These are phyloP conservation scores for Neocucurbitaria cava DNA, from an alignment of 2,329 filamentous ascomycete species.

Conservation along the genomic window DNA sequence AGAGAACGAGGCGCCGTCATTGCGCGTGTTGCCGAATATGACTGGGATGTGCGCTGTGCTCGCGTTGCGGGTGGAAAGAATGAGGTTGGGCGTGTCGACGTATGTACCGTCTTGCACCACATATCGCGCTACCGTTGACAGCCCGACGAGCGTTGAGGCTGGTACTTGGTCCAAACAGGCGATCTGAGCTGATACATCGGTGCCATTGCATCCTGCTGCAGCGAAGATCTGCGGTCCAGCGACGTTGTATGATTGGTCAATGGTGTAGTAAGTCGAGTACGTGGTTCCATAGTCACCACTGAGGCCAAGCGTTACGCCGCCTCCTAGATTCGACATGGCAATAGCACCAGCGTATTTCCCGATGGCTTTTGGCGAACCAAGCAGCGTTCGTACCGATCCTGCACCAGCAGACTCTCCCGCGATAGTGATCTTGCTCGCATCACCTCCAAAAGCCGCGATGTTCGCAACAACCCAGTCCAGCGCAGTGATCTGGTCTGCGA, in stretches of 20 bases:
- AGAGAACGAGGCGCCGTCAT: constrained; percentile 65
- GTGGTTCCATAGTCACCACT: constrained; percentile 64
- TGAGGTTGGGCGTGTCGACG: constrained; percentile 59
- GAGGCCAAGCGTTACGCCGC: constrained; percentile 63
- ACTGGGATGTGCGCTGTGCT: constrained; percentile 60
- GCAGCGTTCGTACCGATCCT: constrained; percentile 62
- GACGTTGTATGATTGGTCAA: constrained; percentile 58
- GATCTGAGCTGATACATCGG: constrained; percentile 56
- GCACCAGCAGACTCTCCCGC: constrained; percentile 61
- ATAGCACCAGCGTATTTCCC: constrained; percentile 57
- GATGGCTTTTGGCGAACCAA: constrained; percentile 58
- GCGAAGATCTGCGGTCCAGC: constrained; percentile 61
- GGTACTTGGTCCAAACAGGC: constrained; percentile 61
- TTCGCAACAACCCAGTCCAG: constrained; percentile 57
- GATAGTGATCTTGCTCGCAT: constrained; percentile 56
- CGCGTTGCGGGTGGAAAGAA: constrained; percentile 52
- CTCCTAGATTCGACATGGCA: constrained; percentile 61
- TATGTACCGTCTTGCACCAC: constrained; percentile 66
- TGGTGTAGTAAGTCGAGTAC: constrained; percentile 66
- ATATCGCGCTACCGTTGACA: constrained; percentile 57
- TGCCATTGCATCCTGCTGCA: constrained; percentile 60
- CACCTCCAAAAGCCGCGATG: constrained; percentile 57
- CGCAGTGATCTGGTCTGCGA: constrained; percentile 60
- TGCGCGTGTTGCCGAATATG: constrained; percentile 62
- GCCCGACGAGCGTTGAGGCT: constrained; percentile 49